Conservation (phyloP, 2,329 filamentous ascomycete genomes). For the Ustilaginoidea virens region DNA sequence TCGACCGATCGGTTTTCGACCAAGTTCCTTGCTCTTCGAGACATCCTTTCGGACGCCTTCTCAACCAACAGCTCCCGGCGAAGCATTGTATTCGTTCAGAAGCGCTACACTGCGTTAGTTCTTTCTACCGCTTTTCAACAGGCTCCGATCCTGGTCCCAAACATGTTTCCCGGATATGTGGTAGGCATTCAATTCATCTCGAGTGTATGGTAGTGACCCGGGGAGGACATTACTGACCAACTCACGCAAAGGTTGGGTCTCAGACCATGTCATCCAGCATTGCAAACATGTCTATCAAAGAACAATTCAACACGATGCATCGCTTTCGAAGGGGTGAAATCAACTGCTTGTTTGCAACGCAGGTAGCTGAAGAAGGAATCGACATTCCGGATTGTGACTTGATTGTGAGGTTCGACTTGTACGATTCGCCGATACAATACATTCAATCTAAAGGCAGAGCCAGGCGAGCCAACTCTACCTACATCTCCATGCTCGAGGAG, state of each 20-base stretch:
- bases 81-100: conserved; percentile 80
- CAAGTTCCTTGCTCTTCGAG: conserved; percentile 52
- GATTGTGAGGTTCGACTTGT: conserved; percentile 69
- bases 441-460: conserved; percentile 86
- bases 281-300: conserved; percentile 49
- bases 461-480: conserved; percentile 60
- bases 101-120: conserved; percentile 61
- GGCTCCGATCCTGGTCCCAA: conserved; percentile 34
- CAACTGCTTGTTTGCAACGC: conserved; percentile 53
- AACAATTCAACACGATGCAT: conserved; percentile 59
- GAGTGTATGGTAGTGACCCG: too few relatives aligned
- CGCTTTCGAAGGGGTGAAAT: conserved; percentile 42
- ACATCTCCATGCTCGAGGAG: conserved; percentile 68
- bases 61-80: conserved; percentile 30
- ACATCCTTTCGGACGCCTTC: conserved; percentile 49
- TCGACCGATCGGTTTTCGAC: conserved; percentile 40
- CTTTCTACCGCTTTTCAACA: conserved; percentile 52
- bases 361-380: conserved; percentile 51
- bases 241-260: conserved; percentile 13
- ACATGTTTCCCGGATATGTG: conserved; percentile 46
- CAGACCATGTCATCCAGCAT: conserved; percentile 26
- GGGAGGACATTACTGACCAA: not conserved
- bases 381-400: conserved; percentile 55
- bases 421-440: conserved; percentile 82
- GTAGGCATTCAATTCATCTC: too few relatives aligned